phyloP scores from a whole-genome alignment of 2,329 filamentous ascomycete species.

The Volutella citrinella region DNA sequence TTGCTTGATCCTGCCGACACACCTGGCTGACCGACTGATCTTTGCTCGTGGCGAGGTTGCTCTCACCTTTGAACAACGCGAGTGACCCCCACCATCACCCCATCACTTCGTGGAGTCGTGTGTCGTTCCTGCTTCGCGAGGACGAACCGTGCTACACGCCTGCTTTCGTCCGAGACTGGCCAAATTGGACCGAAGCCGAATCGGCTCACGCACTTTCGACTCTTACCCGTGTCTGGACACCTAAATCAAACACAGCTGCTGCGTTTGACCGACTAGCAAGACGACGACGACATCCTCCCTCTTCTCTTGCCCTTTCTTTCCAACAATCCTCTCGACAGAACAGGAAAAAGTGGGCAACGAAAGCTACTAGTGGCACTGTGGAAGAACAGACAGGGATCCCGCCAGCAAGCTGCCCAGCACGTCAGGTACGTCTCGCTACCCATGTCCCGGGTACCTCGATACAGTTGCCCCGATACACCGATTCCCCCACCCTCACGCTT shows the following conservation, averaged over 20 bases:
- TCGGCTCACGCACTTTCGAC: conserved; percentile 4
- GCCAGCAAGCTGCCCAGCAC: conserved; percentile 4
- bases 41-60: too few relatives aligned
- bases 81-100: conserved; percentile 26
- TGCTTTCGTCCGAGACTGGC: too few relatives aligned
- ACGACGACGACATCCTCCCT: not conserved
- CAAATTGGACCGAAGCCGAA: too few relatives aligned
- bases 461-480: conserved; percentile 21
- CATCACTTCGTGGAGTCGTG: too few relatives aligned
- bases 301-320: not conserved
- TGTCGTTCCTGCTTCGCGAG: too few relatives aligned
- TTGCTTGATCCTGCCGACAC: not conserved
- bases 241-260: too few relatives aligned
- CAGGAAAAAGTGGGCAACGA: not conserved
- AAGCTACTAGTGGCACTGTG: not conserved
- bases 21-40: not conserved
- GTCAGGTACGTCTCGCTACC: conserved; percentile 16
- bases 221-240: conserved; percentile 11
- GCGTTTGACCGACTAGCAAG: not conserved
- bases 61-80: conserved; percentile 26
- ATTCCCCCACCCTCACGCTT: conserved; percentile 9
- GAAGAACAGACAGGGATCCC: conserved; percentile 10
- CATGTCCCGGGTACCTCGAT: conserved; percentile 11
- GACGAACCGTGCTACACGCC: too few relatives aligned
- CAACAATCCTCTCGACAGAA: not conserved